phyloP scores from a whole-genome alignment of 345 rosid species.

The Psidium friedrichsthalianum region DNA sequence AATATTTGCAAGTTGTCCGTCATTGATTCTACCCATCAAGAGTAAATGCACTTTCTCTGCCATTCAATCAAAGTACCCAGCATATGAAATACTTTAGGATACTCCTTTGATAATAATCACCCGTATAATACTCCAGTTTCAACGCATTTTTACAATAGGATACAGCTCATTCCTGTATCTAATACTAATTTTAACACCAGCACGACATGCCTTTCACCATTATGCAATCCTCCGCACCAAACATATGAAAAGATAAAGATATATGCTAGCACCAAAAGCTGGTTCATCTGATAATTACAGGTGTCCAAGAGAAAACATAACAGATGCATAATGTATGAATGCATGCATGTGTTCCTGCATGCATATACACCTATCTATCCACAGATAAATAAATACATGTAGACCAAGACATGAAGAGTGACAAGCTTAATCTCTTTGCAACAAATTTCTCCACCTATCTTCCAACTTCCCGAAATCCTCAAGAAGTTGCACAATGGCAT shows the following conservation, averaged over 20 bases:
- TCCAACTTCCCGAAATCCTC: neutral
- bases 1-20: neutral
- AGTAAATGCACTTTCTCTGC: neutral
- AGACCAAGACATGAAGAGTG: neutral
- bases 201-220: neutral
- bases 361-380: neutral
- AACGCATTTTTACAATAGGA: neutral
- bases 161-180: neutral
- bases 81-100: neutral
- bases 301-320: neutral
- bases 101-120: neutral
- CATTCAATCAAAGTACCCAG: neutral
- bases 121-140: neutral
- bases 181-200: neutral
- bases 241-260: neutral
- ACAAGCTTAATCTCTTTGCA: neutral
- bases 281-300: neutral
- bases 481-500: neutral
- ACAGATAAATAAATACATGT: neutral
- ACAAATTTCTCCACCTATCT: neutral
- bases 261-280: too few species aligned
- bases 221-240: neutral
- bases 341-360: neutral
- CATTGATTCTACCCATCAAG: neutral
- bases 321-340: neutral